Base-by-base conservation (phyloP, 1,284 basidiomycete species). In the Laetiporus sulphureus region DNA sequence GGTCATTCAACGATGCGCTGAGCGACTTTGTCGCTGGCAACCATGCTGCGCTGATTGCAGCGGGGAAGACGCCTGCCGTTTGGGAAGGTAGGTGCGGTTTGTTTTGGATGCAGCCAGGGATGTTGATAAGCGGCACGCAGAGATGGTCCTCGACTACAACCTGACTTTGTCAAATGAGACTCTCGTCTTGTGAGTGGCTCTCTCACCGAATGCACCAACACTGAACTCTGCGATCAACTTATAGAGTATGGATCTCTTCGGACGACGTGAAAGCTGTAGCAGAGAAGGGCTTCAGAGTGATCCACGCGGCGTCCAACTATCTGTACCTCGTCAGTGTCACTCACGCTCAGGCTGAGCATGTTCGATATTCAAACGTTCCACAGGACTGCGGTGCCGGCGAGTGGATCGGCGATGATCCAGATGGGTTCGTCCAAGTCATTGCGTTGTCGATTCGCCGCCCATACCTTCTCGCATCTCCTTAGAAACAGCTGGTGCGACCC, bases 351-450 rank as follows among this genome's bases (percentile, higher is more conserved):
- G 18, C n/a, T n/a, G n/a, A n/a, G n/a, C 32, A 20, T 18, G 19
- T 3, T 4, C 33, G 16, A 7, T 11, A n/a, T 23, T 35, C 16
- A 13, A 12, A 4, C 40, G 15, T 30, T 4, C 32, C n/a, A 16
- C 41, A 80, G 79, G 86, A 91, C 53, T 89, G 87, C 58, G 90
- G 92, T 11, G 79, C 64, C 0, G 90, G 91, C 3, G 77, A 62
- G 32, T 93, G 89, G 88, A 53, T 92, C 16, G 86, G 84, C 15
- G 65, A 67, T 32, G 50, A 66, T 54, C 65, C 77, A 1, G 35
- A 57, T 31, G 68, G 69, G 69, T 55, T 55, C 27, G 62, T 50
- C n/a, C 29, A 29, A 12, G 37, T 10, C 24, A 15, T 12, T 39
- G 21, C 12, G 7, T 10, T 10, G 11, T 18, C 7, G 11, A 23